Base-by-base conservation (phyloP, 1,284 basidiomycete genomes). In the Ustilago tritici region DNA sequence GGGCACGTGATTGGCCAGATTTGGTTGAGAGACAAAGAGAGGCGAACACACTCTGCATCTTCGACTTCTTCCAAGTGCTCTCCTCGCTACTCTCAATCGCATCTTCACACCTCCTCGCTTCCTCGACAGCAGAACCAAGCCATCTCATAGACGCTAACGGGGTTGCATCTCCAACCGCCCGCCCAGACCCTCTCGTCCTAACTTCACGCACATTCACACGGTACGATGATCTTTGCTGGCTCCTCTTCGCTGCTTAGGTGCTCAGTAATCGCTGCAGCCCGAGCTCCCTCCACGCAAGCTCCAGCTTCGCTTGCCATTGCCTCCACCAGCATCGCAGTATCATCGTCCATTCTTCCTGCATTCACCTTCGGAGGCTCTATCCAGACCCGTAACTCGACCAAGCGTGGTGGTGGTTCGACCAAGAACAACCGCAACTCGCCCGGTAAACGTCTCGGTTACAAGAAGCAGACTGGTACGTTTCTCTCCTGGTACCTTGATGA, bases 381-480 rank as follows among this genome's bases (percentile, higher is more conserved):
- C 31, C 85, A 86, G 68, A 82, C 80, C 11, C 79, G 85, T 67
- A 84, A 86, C 73, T 85, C 85, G 52, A 82, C 85, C 52, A 86
- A 86, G 76, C 76, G 84, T 36, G 85, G 83, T 14, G 84, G 84
- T 60, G 85, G 85, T 63, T 80, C 79, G 14, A 82, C 85, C 31
- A 84, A 85, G 78, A 86, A 86, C 77, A 84, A 83, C 68, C 71
- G 84, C 43, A 86, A 85, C 69, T 84, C 82, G 57, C 74, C 81
- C 32, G 84, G 85, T 74, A 83, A 82, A 68, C 77, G 85, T 35
- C 69, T 86, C 17, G 85, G 85, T 64, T 80, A 84, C 61, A 86
- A 86, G 77, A 70, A 80, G 56, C 78, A 79, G 58, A 82, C 82
- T 12, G 78, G 74, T 77, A 32, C 35, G 15, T 50, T 28, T 28